Conservation (phyloP, 257 asterid species). For the Solanum megistacrolobum region DNA sequence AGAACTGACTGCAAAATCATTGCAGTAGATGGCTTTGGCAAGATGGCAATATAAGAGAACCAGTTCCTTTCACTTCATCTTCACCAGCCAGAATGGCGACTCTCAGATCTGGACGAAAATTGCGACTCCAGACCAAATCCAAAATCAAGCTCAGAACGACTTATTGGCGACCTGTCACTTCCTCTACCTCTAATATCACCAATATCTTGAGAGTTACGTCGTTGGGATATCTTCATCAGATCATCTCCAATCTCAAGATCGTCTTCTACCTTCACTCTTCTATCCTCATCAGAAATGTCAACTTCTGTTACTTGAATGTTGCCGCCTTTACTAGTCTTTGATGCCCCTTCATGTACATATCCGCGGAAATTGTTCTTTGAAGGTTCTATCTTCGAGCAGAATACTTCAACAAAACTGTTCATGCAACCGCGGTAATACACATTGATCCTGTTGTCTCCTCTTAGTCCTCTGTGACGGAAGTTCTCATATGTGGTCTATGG, state of each 20-base stretch:
- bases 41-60: neutral
- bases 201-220: constrained; percentile 20
- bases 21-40: neutral
- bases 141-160: constrained; percentile 1
- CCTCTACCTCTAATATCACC: constrained; percentile 2
- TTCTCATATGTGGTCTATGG: constrained; percentile 67
- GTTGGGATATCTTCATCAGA: constrained; percentile 31
- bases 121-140: neutral
- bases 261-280: constrained; percentile 37
- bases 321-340: constrained; percentile 1
- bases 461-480: constrained; percentile 28
- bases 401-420: constrained; percentile 27
- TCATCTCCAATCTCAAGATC: constrained; percentile 33
- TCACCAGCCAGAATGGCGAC: neutral
- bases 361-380: constrained; percentile 23
- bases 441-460: constrained; percentile 23
- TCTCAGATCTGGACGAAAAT: neutral
- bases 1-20: neutral
- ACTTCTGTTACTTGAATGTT: neutral
- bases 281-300: constrained; percentile 6
- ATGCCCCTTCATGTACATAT: constrained; percentile 8
- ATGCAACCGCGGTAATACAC: constrained; percentile 32
- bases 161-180: constrained; percentile 2
- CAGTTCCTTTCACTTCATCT: neutral
- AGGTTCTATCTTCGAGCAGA: constrained; percentile 27